Percentiles rank a stretch among this genome's conserved stretches.
phyloP scores from a whole-genome alignment of 768 basidiomycete genomes.

The Naganishia antarctica region DNA sequence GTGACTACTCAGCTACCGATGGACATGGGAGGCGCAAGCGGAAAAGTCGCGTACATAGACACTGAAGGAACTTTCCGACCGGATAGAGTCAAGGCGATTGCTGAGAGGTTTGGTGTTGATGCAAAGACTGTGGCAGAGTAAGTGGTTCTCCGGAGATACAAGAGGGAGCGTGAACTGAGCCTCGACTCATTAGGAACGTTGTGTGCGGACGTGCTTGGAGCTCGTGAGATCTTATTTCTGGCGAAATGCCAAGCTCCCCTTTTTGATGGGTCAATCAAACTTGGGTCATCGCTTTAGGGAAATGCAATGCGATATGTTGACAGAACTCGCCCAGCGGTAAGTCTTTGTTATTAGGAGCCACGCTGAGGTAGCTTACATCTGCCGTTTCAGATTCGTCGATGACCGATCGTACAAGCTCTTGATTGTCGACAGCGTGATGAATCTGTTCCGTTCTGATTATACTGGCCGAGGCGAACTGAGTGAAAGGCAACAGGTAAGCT shows the following conservation, averaged over 20 bases:
- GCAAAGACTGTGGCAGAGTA: conserved; percentile 61
- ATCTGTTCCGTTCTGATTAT: conserved; percentile 76
- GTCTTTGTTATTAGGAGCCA: too few relatives aligned
- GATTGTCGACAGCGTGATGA: conserved; percentile 97
- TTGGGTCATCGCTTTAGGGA: conserved; percentile 51
- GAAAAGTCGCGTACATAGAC: conserved; percentile 55
- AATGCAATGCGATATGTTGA: conserved; percentile 45
- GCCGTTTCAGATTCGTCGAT: conserved; percentile 42
- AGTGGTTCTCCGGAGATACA: conserved; percentile 55
- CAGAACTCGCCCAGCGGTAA: conserved; percentile 45
- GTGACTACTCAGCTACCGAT: conserved; percentile 81
- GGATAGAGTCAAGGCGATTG: conserved; percentile 82
- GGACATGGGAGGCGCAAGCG: conserved; percentile 83
- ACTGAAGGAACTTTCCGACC: conserved; percentile 63
- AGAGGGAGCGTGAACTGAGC: background rate
- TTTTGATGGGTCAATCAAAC: too few relatives aligned
- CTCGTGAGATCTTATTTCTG: conserved; percentile 25
- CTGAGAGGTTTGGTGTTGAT: conserved; percentile 90
- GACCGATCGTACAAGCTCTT: conserved; percentile 51
- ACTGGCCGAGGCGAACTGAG: conserved; percentile 90
- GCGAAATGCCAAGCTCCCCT: too few relatives aligned
- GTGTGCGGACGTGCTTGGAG: conserved; percentile 29
- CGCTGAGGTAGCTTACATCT: background rate
- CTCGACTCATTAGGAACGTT: conserved; percentile 14
- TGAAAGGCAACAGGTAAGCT: conserved; percentile 82